Base-by-base conservation (phyloP, 2,329 filamentous ascomycete genomes). In the Penicillium sp. region DNA sequence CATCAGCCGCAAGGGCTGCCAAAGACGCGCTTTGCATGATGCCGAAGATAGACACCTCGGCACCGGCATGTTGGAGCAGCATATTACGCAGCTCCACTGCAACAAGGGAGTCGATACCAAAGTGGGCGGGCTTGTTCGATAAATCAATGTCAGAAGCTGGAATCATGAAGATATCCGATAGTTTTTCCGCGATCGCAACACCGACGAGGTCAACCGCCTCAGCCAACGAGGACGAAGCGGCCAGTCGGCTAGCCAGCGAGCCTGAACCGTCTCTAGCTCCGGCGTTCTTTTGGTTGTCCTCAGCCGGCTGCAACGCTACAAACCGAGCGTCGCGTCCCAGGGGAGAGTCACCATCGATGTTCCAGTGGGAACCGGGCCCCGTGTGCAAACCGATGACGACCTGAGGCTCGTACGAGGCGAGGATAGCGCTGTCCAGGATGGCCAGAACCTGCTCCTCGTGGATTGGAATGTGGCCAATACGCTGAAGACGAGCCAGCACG, bases 21-120 rank as follows among this genome's bases (percentile, higher is more conserved):
- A 55, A 53, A 54, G 37, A 58, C 18, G 31, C 53, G 40, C 57
- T 55, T 43, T 41, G 54, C 50, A 54, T 64, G 35, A 46, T 60
- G 16, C 44, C 51, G 11, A 62, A 54, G 36, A 59, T 58, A 6
- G 54, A 56, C 40, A 61, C 16, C 16, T 55, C 57, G 6, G 52
- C 39, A 14, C 33, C 43, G 13, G 50, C 51, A 50, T 52, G 46
- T 5, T 37, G 18, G 11, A 35, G 14, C 7, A 59, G 24, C 58
- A 53, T 50, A 51, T 49, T 78, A 2, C 79, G 64, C 35, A 82
- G 46, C 63, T 82, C 79, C 0, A 81, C 75, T 1, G 78, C 79
- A 31, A 82, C 73, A 0, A 82, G 70, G 1, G 76, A 78, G 64
- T 79, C 77, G 13, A 77, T 64, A 6, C 77, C 74, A 35, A 27